phyloP scores from a whole-genome alignment of 2,329 filamentous ascomycete species.

The Capronia epimyces region DNA sequence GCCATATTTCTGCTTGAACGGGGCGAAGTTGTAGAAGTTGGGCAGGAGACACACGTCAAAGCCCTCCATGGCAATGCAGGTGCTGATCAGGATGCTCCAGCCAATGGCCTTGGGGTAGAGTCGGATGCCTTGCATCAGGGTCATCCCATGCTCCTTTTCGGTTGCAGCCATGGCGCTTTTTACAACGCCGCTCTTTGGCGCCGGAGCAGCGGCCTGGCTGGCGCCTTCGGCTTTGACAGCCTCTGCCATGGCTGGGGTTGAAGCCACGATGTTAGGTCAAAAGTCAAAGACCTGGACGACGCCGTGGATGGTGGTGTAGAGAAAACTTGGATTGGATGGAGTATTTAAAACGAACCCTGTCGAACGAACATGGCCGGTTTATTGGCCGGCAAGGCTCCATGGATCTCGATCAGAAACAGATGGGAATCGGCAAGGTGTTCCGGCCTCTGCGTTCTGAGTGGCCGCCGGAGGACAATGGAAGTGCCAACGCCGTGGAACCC shows the following conservation, averaged over 20 bases:
- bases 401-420: not conserved
- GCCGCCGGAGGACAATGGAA: not conserved
- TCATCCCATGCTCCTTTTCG: slow-evolving; percentile 19
- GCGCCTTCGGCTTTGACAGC: not conserved
- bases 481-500: too few species aligned
- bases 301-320: not conserved
- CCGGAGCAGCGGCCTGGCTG: not conserved
- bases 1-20: slow-evolving; percentile 44
- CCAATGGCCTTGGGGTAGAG: slow-evolving; percentile 81
- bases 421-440: not conserved
- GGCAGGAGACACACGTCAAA: slow-evolving; percentile 78
- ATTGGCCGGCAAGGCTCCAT: not conserved
- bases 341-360: not conserved
- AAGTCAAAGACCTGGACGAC: not conserved
- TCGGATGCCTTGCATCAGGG: slow-evolving; percentile 61
- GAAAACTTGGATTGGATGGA: not conserved
- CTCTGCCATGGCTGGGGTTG: not conserved
- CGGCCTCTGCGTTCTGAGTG: not conserved
- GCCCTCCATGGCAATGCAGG: slow-evolving; percentile 85
- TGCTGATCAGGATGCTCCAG: slow-evolving; percentile 80
- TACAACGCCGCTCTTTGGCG: slow-evolving; percentile 29
- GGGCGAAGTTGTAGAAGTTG: slow-evolving; percentile 61
- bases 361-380: not conserved
- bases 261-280: not conserved
- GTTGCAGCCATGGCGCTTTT: slow-evolving; percentile 35